Base-by-base conservation (phyloP, 1,139 yeast species). In the Wickerhamomyces sp. region DNA sequence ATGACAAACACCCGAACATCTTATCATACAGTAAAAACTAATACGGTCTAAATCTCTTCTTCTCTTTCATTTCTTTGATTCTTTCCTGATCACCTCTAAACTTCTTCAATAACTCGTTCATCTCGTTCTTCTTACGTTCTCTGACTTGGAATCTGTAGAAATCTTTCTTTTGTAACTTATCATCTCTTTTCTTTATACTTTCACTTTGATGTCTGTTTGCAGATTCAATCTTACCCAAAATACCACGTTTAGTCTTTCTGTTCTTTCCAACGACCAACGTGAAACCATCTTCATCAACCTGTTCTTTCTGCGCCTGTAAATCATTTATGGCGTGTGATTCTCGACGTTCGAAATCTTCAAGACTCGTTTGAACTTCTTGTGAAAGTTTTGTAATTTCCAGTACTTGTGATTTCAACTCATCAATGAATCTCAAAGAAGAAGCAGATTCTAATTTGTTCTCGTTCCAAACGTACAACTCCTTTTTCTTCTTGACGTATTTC, bases 71-170 rank as follows among this genome's bases (percentile, higher is more conserved):
- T 44, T 72, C 63, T 49, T 73, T 72, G 35, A 93, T 86, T 59
- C 79, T 78, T 51, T 81, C 91, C 64, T 91, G 96, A 61, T 93
- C 98, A 43, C 81, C 78, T 57, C 84, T 87, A 64, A 88, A 93
- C 58, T 88, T 85, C 42, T 64, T 68, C 54, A 91, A 68, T 55
- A 93, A 67, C 35, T 85, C 88, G 56, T 86, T 86, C 86, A 91
- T 87, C 59, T 89, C 96, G 45, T 75, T 78, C 68, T 91, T 91
- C 72, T 89, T 91, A 56, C 78, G 75, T 57, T 93, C 95, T 60
- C 98, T 78, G 50, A 91, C 75, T 64, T 93, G 99, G 76, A 89
- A 93, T 51, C 96, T 73, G 67, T 93, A 93, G 68, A 93, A 91
- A 61, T 93, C 97, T 46, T 74, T 73, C 66, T 88, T 86, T 49